A percentile compares a stretch with the other conserved stretches of the same genome.
Conservation (phyloP, 305 asterid species). For the Fraxinus sp. region DNA sequence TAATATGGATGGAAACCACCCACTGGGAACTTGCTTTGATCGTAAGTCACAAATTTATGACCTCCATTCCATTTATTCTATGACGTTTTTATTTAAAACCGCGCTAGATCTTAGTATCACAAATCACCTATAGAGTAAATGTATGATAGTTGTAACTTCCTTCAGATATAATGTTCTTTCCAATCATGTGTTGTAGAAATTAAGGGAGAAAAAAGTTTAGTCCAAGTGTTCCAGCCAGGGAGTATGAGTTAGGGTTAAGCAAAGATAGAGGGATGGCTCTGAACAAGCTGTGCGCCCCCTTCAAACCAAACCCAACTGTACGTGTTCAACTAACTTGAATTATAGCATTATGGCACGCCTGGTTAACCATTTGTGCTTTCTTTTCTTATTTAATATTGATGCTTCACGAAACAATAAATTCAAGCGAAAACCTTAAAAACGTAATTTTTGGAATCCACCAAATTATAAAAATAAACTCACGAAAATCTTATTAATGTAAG, state of each 20-base stretch:
- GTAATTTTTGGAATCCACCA: too few species aligned
- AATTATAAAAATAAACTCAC: too few species aligned
- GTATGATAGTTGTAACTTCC: slow-evolving; percentile 4
- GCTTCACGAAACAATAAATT: too few species aligned
- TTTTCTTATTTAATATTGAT: too few species aligned
- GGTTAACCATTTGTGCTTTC: neutral
- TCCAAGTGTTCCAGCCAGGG: slow-evolving; percentile 25
- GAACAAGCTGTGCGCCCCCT: neutral
- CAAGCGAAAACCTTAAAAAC: too few species aligned
- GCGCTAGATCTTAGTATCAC: neutral
- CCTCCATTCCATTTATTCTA: neutral
- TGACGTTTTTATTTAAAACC: neutral
- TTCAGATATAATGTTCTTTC: slow-evolving; percentile 7
- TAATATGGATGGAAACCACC: neutral
- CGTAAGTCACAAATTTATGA: neutral
- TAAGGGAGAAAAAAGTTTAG: neutral
- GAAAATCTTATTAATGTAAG: too few species aligned
- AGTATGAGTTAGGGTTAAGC: slow-evolving; percentile 36
- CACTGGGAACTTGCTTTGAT: neutral
- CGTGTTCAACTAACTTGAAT: neutral
- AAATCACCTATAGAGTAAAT: neutral
- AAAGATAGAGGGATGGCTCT: slow-evolving; percentile 18
- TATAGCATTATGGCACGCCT: neutral
- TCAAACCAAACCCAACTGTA: neutral
- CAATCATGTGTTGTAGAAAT: slow-evolving; percentile 7